Conservation (phyloP, 2,329 filamentous ascomycete species). For the Fusarium napiforme region DNA sequence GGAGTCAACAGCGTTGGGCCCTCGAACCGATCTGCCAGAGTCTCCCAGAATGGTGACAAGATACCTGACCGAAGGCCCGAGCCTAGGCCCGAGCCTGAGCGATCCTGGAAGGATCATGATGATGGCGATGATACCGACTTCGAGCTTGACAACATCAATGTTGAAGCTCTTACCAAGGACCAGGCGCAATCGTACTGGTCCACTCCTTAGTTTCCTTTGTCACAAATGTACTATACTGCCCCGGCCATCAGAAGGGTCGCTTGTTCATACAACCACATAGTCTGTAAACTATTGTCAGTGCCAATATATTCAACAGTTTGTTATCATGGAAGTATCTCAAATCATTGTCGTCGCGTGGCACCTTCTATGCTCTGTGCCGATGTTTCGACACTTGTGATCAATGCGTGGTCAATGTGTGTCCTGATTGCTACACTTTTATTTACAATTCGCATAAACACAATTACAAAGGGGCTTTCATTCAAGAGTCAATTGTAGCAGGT, state of each 20-base stretch:
- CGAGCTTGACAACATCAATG: slow-evolving; percentile 23
- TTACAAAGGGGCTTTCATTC: too few relatives aligned
- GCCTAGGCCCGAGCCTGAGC: neutral
- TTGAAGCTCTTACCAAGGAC: slow-evolving; percentile 20
- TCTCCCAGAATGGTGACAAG: neutral
- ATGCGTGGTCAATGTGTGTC: too few relatives aligned
- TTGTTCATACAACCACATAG: neutral
- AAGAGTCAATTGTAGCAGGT: too few relatives aligned
- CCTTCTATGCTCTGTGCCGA: too few relatives aligned
- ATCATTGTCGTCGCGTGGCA: too few relatives aligned
- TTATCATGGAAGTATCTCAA: too few relatives aligned
- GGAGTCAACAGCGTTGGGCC: slow-evolving; percentile 11
- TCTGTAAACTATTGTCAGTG: neutral
- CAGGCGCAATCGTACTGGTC: slow-evolving; percentile 31
- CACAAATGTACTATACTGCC: neutral
- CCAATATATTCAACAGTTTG: neutral
- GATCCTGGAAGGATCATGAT: slow-evolving; percentile 16
- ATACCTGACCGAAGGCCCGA: neutral
- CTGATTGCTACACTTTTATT: too few relatives aligned
- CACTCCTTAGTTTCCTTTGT: slow-evolving; percentile 3
- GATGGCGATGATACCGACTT: slow-evolving; percentile 14
- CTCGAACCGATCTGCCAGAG: slow-evolving; percentile 4
- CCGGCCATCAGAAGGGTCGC: neutral
- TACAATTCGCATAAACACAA: too few relatives aligned
- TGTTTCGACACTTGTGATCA: too few relatives aligned